phyloP scores from a whole-genome alignment of 192 early-diverging fungal genomes.

The Lobosporangium transversale region DNA sequence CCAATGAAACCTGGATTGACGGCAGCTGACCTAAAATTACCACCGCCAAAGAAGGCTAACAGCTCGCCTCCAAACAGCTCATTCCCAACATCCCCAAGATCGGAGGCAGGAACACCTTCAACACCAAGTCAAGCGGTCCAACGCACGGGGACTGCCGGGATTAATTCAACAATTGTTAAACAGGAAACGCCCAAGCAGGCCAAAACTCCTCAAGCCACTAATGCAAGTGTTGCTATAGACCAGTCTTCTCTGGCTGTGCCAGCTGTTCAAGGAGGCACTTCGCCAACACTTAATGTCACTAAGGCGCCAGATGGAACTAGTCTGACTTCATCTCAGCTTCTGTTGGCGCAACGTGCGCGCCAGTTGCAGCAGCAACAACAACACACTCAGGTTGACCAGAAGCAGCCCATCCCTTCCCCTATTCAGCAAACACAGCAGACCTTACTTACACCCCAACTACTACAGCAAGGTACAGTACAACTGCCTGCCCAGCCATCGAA shows the following conservation, averaged over 20 bases:
- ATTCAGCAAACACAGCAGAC: too few species aligned
- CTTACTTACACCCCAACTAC: neutral
- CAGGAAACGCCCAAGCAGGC: slow-evolving; percentile 14
- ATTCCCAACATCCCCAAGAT: slow-evolving; percentile 32
- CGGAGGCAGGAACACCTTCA: slow-evolving; percentile 12
- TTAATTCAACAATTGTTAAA: neutral
- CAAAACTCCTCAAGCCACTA: neutral
- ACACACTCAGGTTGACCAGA: neutral
- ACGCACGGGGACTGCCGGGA: neutral
- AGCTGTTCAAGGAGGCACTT: neutral
- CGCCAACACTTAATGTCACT: neutral
- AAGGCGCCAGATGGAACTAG: slow-evolving; percentile 1
- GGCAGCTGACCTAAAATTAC: slow-evolving; percentile 40
- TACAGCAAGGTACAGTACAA: neutral
- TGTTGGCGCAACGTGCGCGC: slow-evolving; percentile 13
- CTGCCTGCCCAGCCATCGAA: neutral
- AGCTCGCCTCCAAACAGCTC: slow-evolving; percentile 31
- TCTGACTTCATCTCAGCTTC: slow-evolving; percentile 18
- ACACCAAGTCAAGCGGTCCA: neutral
- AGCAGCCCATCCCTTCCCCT: neutral
- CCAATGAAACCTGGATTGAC: slow-evolving; percentile 33
- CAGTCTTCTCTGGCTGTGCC: neutral
- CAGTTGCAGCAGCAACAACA: slow-evolving; percentile 12
- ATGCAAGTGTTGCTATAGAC: neutral
- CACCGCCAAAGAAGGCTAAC: slow-evolving; percentile 30